Evolutionary conservation across 306 rosid genomes (phyloP).

Genomic region (Quercus rubra): DNA sequence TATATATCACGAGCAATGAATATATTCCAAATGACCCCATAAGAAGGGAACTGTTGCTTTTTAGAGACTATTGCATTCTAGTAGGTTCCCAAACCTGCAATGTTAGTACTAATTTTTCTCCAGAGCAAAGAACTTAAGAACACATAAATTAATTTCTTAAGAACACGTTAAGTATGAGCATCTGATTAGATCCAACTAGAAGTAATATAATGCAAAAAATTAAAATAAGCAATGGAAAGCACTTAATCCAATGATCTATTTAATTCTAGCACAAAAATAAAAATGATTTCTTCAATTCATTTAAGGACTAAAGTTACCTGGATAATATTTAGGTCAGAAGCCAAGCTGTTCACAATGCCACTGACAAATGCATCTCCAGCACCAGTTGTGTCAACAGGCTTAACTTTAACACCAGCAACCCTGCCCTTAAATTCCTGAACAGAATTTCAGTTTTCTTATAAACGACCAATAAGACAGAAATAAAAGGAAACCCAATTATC

Average conservation of each 20-base stretch:
- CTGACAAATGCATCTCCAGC: constrained; percentile 97
- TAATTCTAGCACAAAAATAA: not conserved
- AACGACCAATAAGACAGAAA: not conserved
- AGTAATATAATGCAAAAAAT: not conserved
- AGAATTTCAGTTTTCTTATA: constrained; percentile 3
- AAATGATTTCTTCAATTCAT: not conserved
- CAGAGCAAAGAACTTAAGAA: not conserved
- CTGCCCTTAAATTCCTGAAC: constrained; percentile 75
- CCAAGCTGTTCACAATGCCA: constrained; percentile 65
- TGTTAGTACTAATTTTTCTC: not conserved
- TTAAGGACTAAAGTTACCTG: constrained; percentile 41
- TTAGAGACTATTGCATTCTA: not conserved
- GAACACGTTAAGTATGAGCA: not conserved
- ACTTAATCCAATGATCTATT: not conserved
- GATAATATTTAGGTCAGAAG: constrained; percentile 52
- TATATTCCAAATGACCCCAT: not conserved
- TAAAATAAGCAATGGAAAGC: not conserved
- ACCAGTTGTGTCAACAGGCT: constrained; percentile 86
- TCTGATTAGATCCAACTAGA: not conserved
- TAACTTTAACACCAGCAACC: constrained; percentile 69
- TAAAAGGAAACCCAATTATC: not conserved
- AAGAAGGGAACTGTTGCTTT: not conserved
- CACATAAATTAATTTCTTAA: not conserved
- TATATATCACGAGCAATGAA: not conserved
- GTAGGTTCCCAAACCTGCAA: not conserved